phyloP scores from a whole-genome alignment of 2,329 filamentous ascomycete genomes.

The Fusarium equiseti region DNA sequence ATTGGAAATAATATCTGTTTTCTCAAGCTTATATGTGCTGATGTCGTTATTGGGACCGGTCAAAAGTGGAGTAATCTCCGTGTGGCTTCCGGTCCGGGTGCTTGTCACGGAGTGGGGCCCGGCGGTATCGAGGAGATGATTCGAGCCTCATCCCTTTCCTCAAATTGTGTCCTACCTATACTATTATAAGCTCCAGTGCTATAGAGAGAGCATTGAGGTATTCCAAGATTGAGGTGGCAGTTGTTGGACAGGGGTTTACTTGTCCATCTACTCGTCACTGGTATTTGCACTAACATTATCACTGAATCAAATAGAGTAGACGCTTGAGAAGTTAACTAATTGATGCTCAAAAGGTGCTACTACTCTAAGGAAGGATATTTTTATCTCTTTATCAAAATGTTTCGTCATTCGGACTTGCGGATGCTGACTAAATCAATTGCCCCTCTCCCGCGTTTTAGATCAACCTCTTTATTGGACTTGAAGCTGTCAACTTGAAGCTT shows the following conservation, averaged over 20 bases:
- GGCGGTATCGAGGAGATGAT: neutral
- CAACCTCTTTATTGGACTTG: neutral
- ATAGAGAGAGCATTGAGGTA: neutral
- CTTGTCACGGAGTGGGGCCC: neutral
- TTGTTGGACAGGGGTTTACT: neutral
- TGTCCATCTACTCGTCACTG: neutral
- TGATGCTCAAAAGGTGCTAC: neutral
- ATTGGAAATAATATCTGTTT: neutral
- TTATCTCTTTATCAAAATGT: slow-evolving; percentile 4
- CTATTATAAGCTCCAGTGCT: neutral
- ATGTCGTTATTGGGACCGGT: neutral
- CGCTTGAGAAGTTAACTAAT: neutral
- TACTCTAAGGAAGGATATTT: neutral
- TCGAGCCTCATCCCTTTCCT: neutral
- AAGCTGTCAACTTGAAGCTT: slow-evolving; percentile 28
- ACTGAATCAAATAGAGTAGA: neutral
- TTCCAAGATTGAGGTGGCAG: neutral
- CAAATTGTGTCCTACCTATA: neutral
- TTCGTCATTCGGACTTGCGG: slow-evolving; percentile 41
- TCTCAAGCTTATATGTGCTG: neutral
- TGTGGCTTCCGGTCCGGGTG: neutral
- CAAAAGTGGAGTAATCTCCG: neutral
- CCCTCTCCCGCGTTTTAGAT: slow-evolving; percentile 37
- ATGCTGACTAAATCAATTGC: slow-evolving; percentile 42
- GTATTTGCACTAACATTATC: neutral